Evolutionary conservation across 139 green algal genomes (phyloP), one percentile per base, ranked within the genome.

Genomic region (Coccomyxa sp.): DNA sequence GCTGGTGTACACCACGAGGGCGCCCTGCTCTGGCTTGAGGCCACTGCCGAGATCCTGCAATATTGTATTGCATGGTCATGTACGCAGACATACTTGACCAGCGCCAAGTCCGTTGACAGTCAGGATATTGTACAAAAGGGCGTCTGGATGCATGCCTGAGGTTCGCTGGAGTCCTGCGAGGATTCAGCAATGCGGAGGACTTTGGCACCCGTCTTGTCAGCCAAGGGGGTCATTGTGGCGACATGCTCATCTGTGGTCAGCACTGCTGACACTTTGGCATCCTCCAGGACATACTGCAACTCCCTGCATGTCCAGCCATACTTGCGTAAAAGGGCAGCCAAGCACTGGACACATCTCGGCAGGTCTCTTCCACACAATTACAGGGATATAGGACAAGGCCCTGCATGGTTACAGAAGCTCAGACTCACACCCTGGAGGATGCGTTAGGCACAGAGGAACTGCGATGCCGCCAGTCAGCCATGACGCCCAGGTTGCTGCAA

Each of bases 1-100:
- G 80, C 91, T 97, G 12, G 96, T 99, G 89, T 99, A 99, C 6
- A 99, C 92, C 72, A 99, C 93, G 29, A 99, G 83, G 6, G 95
- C 91, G 6, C 89, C 92, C 0, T 81, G 70, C 6, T 86, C 69
- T 0, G 33, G 33, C n/a, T n/a, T n/a, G n/a, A n/a, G n/a, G n/a
- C n/a, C n/a, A n/a, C n/a, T n/a, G n/a, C n/a, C n/a, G n/a, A n/a
- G n/a, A n/a, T n/a, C n/a, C n/a, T n/a, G n/a, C n/a, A n/a, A n/a
- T n/a, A n/a, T n/a, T n/a, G n/a, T n/a, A n/a, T n/a, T n/a, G n/a
- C n/a, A n/a, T n/a, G n/a, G n/a, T n/a, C n/a, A n/a, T n/a, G n/a
- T n/a, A n/a, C n/a, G n/a, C n/a, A n/a, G n/a, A n/a, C n/a, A n/a
- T n/a, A n/a, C n/a, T n/a, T n/a, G n/a, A n/a, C n/a, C n/a, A n/a